Percentiles rank a stretch among this genome's conserved stretches.
Evolutionary conservation across 2,329 filamentous ascomycete genomes (phyloP).

Genomic region (Talaromyces pinophilus): DNA sequence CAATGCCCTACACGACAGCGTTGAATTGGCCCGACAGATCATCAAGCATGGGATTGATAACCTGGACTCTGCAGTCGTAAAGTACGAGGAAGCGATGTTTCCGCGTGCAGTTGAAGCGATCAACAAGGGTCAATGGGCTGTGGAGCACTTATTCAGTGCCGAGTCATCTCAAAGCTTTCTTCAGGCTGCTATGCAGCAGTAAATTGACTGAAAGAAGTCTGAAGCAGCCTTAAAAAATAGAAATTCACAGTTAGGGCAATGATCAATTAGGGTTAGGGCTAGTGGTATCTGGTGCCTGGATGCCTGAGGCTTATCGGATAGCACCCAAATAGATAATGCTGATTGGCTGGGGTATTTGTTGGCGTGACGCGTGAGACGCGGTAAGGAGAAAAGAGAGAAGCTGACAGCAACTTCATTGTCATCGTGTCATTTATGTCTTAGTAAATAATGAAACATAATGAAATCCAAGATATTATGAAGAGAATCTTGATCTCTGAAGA

Average conservation of each 20-base stretch:
- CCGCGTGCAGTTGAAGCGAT: slow-evolving; percentile 25
- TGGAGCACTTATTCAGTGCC: slow-evolving; percentile 17
- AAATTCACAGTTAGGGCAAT: background rate
- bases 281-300: background rate
- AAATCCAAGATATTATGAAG: background rate
- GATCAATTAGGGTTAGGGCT: background rate
- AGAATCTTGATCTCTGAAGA: background rate
- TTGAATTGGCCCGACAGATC: slow-evolving; percentile 27
- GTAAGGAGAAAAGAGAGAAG: background rate
- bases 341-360: slow-evolving; percentile 14
- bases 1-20: slow-evolving; percentile 33
- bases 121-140: slow-evolving; percentile 21
- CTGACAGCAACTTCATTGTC: background rate
- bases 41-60: slow-evolving; percentile 14
- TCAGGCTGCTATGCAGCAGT: background rate
- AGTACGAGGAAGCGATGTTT: slow-evolving; percentile 32
- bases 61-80: slow-evolving; percentile 28
- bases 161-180: slow-evolving; percentile 19
- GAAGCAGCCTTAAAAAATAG: background rate
- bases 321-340: background rate
- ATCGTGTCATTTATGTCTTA: background rate
- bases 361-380: slow-evolving; percentile 22
- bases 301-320: slow-evolving; percentile 4
- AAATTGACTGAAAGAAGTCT: background rate
- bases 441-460: background rate